phyloP scores from a whole-genome alignment of 495 filamentous ascomycete genomes.

The Clavariopsis aquatica region DNA sequence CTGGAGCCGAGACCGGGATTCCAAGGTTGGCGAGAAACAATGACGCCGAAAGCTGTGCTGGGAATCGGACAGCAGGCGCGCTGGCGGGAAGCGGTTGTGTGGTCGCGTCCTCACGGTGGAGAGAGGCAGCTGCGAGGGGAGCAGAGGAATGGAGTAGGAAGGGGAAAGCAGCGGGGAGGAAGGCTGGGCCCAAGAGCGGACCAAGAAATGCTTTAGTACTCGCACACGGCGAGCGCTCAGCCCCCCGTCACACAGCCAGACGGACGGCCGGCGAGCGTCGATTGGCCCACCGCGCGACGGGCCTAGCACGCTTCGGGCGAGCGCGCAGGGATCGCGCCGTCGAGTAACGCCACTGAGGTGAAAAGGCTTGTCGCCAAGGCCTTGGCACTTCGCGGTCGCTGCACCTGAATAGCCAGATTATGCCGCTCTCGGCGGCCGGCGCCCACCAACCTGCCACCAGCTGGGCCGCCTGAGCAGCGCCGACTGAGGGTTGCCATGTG shows the following conservation, averaged over 20 bases:
- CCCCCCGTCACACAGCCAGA: conserved; percentile 10
- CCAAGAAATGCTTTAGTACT: conserved; percentile 14
- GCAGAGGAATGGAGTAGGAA: conserved; percentile 22
- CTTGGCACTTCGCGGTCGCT: conserved; percentile 1
- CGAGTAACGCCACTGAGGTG: neutral
- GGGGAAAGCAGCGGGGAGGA: conserved; percentile 17
- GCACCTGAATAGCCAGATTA: conserved; percentile 12
- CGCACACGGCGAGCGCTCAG: neutral
- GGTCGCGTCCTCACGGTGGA: neutral
- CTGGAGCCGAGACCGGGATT: conserved; percentile 8
- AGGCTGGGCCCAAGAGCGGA: conserved; percentile 13
- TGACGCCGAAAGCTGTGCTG: neutral
- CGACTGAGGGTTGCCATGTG: no score
- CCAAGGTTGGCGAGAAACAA: neutral
- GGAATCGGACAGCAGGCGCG: conserved; percentile 2
- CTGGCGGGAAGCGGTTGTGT: neutral
- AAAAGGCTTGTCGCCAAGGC: conserved; percentile 6
- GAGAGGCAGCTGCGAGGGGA: conserved; percentile 7
- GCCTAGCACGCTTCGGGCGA: neutral
- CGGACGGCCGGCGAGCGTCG: neutral
- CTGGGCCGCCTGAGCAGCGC: neutral
- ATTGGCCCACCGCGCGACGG: conserved; percentile 5
- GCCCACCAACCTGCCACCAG: conserved; percentile 1
- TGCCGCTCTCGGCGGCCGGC: neutral
- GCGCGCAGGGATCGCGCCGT: conserved; percentile 8